Evolutionary conservation across 2,329 filamentous ascomycete species (phyloP).

Genomic region (Cordyceps fumosorosea): DNA sequence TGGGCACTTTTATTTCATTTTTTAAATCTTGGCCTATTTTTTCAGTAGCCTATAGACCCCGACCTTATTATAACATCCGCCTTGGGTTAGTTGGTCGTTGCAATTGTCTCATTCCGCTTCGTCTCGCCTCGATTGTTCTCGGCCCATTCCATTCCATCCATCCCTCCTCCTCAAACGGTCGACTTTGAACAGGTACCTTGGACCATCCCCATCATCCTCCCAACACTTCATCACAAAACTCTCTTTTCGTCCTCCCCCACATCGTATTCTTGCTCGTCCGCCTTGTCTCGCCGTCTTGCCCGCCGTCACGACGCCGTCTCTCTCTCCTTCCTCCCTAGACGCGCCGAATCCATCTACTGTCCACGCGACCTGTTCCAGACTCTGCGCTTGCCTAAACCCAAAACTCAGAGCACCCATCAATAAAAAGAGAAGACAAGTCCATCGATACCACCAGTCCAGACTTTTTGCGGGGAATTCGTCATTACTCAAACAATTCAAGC

Average conservation of each 20-base stretch:
- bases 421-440: neutral
- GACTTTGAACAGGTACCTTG: neutral
- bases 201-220: neutral
- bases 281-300: neutral
- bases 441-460: neutral
- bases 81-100: neutral
- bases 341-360: neutral
- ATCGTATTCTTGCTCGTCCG: neutral
- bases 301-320: neutral
- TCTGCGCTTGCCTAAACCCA: neutral
- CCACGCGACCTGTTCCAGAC: neutral
- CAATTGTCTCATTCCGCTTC: neutral
- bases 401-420: neutral
- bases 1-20: neutral
- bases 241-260: conserved; percentile 3
- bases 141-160: neutral
- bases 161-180: neutral
- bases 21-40: neutral
- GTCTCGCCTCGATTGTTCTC: neutral
- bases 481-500: neutral
- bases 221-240: neutral
- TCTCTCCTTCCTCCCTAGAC: neutral
- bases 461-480: neutral
- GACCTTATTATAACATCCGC: neutral
- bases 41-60: neutral